These are phyloP conservation scores for Scleromitrula shiraiana DNA, from an alignment of 2,329 filamentous ascomycete species.

Conservation along the genomic window DNA sequence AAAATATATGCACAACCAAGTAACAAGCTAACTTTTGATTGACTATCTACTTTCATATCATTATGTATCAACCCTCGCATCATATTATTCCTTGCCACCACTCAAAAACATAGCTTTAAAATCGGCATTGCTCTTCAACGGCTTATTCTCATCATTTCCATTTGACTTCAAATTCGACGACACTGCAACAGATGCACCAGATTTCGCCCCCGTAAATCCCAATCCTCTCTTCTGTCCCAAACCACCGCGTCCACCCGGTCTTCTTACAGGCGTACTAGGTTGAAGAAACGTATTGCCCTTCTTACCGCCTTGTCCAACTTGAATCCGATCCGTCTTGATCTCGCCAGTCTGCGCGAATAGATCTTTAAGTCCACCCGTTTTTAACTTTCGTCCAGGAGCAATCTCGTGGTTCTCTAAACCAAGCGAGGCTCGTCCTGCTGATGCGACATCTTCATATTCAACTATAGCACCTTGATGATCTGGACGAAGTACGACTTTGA, in stretches of 20 bases:
- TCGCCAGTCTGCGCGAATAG: slow-evolving; percentile 45
- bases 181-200: not conserved
- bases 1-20: not conserved
- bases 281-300: slow-evolving; percentile 23
- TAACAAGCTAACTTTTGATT: slow-evolving; percentile 1
- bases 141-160: slow-evolving; percentile 21
- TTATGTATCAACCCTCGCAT: too few species aligned
- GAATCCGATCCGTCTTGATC: slow-evolving; percentile 36
- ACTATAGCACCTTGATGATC: slow-evolving; percentile 79
- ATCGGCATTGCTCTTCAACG: slow-evolving; percentile 47
- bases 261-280: slow-evolving; percentile 25
- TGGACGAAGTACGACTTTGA: slow-evolving; percentile 71
- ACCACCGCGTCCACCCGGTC: slow-evolving; percentile 32
- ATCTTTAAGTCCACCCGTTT: slow-evolving; percentile 46
- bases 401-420: slow-evolving; percentile 49
- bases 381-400: slow-evolving; percentile 41
- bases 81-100: slow-evolving; percentile 17
- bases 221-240: slow-evolving; percentile 30
- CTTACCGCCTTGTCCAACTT: slow-evolving; percentile 26
- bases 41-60: not conserved
- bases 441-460: slow-evolving; percentile 61
- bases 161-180: slow-evolving; percentile 15
- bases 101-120: slow-evolving; percentile 41
- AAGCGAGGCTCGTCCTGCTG: slow-evolving; percentile 65
- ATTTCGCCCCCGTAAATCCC: slow-evolving; percentile 22